Conservation (phyloP, 78 protist genomes). For the Isochrysis galbana region DNA sequence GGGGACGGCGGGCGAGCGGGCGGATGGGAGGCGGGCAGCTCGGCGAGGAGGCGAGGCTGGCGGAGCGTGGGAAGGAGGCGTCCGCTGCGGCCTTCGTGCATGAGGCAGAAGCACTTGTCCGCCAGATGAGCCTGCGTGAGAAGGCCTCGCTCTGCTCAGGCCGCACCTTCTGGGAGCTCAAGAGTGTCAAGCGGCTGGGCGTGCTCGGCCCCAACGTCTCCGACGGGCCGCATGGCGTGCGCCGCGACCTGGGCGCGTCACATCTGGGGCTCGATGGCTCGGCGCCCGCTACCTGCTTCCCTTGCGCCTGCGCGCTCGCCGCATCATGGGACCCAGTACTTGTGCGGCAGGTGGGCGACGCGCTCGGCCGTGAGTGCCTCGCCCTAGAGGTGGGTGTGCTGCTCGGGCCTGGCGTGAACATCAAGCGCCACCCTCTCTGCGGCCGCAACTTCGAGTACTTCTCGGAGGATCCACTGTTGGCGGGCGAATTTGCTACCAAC, state of each 20-base stretch:
- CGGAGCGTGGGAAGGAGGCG: too few relatives aligned
- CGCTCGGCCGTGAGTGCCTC: conserved; percentile 34
- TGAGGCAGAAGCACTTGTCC: neutral
- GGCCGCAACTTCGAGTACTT: conserved; percentile 55
- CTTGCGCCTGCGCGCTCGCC: conserved; percentile 12
- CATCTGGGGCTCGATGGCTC: neutral
- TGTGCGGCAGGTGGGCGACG: neutral
- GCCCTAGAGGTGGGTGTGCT: neutral
- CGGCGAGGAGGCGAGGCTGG: too few relatives aligned
- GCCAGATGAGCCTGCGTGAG: neutral
- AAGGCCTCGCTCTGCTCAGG: neutral
- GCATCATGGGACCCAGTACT: conserved; percentile 27
- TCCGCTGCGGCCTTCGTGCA: neutral
- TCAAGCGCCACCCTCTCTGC: conserved; percentile 49
- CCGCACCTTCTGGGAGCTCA: neutral
- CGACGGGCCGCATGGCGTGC: conserved; percentile 59
- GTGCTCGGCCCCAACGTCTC: neutral
- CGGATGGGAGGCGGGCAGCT: too few relatives aligned
- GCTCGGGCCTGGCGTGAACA: conserved; percentile 52
- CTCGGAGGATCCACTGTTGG: conserved; percentile 21
- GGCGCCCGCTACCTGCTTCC: conserved; percentile 28
- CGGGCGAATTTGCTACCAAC: neutral
- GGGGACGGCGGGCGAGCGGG: too few relatives aligned
- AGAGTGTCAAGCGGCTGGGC: neutral
- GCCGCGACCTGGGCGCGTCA: neutral